Evolutionary conservation across 768 basidiomycete genomes (phyloP), one percentile per base, ranked within the genome.

Genomic region (Gautieria morchelliformis): DNA sequence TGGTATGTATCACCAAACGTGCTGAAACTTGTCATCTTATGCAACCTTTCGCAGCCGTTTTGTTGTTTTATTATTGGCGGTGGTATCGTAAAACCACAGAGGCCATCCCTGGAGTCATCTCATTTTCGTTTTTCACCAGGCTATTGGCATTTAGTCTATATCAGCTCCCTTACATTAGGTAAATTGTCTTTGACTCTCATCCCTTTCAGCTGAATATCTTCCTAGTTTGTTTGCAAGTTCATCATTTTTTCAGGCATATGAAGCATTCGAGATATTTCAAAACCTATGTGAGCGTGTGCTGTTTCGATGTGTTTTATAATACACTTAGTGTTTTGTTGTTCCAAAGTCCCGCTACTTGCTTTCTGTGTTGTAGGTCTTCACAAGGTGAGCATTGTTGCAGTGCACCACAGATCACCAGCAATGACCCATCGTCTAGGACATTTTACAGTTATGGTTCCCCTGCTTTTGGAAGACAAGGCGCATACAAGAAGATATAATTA

Each of bases 311-410:
- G 12, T 10, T 46, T 17, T 20, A 46, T 46, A 53, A 20, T 17
- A 10, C n/a, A 14, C n/a, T 14, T 5, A 22, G 12, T 35, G n/a
- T 15, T 37, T 14, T 17, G 32, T 24, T 27, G 4, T 53, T n/a
- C 39, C 6, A 46, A 46, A 53, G 52, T 39, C 37, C 52, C 52
- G 17, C 27, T 53, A 15, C 33, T 53, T 15, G 52, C 52, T n/a
- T 53, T 53, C 27, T 53, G n/a, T 12, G 52, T 53, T 19, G 15
- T 53, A 24, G 52, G 52, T 39, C 37, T 53, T 19, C 52, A 53
- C 24, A n/a, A 24, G 15, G 52, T 53, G 9, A 37, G 52, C 40
- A 39, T 19, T 41, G 10, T 15, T 17, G 19, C 24, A 10, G 10
- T 27, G 10, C 45, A 27, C 19, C 19, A 46, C 19, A 11, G 24